These are phyloP conservation scores for Aureobasidium sp. DNA, from an alignment of 2,329 filamentous ascomycete species.

Conservation along the genomic window DNA sequence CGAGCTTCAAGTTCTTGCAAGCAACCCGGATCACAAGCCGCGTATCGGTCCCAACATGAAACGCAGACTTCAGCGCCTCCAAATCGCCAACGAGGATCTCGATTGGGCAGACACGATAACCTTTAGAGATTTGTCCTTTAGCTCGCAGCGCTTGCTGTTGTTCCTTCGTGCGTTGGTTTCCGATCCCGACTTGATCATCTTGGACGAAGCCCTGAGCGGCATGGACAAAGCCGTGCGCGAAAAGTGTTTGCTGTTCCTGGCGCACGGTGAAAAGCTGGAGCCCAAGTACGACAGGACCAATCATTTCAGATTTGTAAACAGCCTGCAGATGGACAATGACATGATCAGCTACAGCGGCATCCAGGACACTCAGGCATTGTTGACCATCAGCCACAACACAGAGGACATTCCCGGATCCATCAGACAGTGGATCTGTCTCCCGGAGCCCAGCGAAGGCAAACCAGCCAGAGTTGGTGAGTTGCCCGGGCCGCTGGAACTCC, in stretches of 20 bases:
- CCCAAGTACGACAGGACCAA: neutral
- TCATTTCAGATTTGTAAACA: neutral
- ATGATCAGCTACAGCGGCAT: slow-evolving; percentile 52
- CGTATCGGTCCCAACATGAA: neutral
- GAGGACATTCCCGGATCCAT: slow-evolving; percentile 84
- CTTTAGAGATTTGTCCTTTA: slow-evolving; percentile 70
- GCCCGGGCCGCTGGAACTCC: slow-evolving; percentile 50
- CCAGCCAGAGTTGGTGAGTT: slow-evolving; percentile 57
- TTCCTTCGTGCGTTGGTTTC: slow-evolving; percentile 53
- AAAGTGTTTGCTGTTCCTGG: slow-evolving; percentile 76
- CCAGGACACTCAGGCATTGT: slow-evolving; percentile 62
- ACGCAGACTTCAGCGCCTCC: neutral
- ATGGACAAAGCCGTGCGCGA: slow-evolving; percentile 58
- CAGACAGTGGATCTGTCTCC: slow-evolving; percentile 76
- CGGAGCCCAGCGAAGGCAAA: slow-evolving; percentile 57
- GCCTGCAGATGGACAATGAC: slow-evolving; percentile 31
- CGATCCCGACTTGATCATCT: slow-evolving; percentile 39
- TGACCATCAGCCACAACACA: slow-evolving; percentile 85
- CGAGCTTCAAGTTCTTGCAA: neutral
- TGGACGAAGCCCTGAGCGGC: slow-evolving; percentile 44
- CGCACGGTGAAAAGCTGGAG: slow-evolving; percentile 29
- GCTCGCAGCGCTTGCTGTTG: slow-evolving; percentile 72
- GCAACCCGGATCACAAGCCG: too few relatives aligned
- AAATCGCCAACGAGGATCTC: slow-evolving; percentile 21
- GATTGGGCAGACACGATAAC: slow-evolving; percentile 59